phyloP scores from a whole-genome alignment of 192 early-diverging fungal species.

The Rhizophagus prolifer region DNA sequence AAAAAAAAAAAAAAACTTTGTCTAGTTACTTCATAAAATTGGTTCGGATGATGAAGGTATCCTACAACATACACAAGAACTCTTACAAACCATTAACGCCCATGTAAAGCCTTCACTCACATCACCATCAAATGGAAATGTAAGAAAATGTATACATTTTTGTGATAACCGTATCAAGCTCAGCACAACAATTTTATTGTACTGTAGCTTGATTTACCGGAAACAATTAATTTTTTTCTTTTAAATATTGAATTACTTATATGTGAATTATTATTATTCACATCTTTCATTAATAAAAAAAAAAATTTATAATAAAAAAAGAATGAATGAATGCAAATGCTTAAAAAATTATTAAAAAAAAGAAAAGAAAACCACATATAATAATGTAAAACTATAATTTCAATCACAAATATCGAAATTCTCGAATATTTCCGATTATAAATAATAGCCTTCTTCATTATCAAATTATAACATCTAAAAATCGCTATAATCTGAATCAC shows the following conservation, averaged over 20 bases:
- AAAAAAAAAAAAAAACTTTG: slow-evolving; percentile 1
- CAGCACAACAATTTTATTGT: neutral
- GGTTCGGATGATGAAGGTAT: slow-evolving; percentile 69
- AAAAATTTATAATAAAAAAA: neutral
- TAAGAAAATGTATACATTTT: slow-evolving; percentile 5
- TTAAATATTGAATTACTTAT: neutral
- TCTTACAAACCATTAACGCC: slow-evolving; percentile 59
- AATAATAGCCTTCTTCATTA: neutral
- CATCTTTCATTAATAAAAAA: neutral
- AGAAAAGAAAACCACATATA: neutral
- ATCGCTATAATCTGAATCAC: slow-evolving; percentile 24
- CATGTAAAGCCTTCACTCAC: slow-evolving; percentile 46
- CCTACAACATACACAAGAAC: slow-evolving; percentile 67
- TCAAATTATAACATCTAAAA: neutral
- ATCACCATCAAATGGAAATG: slow-evolving; percentile 47
- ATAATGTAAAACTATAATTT: neutral
- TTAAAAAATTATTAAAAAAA: neutral
- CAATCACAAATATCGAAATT: neutral
- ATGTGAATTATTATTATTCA: neutral
- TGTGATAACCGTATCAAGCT: neutral
- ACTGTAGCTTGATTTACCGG: neutral
- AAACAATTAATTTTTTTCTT: neutral
- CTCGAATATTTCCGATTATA: neutral
- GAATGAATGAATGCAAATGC: neutral
- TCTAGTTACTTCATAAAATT: slow-evolving; percentile 58